A percentile compares a stretch with the other conserved stretches of the same genome.
These are phyloP conservation scores for Mycena floridula DNA, from an alignment of 768 basidiomycete species.

Conservation along the genomic window DNA sequence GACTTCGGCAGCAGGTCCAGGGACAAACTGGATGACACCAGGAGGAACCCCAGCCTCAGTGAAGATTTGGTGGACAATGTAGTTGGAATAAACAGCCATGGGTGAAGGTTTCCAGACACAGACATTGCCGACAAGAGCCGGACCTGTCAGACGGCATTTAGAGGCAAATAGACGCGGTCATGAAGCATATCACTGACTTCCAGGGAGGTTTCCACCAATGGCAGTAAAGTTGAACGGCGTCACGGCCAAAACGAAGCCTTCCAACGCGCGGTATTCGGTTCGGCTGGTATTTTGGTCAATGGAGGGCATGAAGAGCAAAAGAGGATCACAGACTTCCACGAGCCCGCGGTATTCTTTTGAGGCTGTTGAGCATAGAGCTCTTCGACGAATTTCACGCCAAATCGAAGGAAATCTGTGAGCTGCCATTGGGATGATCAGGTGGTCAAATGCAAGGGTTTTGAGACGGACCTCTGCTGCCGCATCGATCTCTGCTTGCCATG, in stretches of 20 bases:
- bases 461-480: constrained; percentile 87
- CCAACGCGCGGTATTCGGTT: constrained; percentile 92
- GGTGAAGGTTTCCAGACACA: constrained; percentile 98
- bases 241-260: constrained; percentile 96
- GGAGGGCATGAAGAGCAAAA: background rate
- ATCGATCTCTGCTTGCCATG: constrained; percentile 99
- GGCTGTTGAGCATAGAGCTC: constrained; percentile 92
- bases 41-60: constrained; percentile 91
- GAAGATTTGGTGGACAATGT: constrained; percentile 85
- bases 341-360: constrained; percentile 72
- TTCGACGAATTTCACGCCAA: constrained; percentile 95
- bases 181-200: constrained; percentile 31
- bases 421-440: constrained; percentile 16
- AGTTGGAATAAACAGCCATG: constrained; percentile 92
- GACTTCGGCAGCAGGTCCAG: constrained; percentile 79
- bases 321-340: constrained; percentile 80
- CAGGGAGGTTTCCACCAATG: constrained; percentile 92
- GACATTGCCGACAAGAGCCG: constrained; percentile 92
- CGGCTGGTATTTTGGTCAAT: constrained; percentile 46
- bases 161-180: constrained; percentile 2
- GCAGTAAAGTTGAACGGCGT: constrained; percentile 99
- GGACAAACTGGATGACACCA: constrained; percentile 95
- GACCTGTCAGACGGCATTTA: constrained; percentile 42
- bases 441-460: constrained; percentile 1
- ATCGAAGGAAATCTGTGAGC: constrained; percentile 93